Evolutionary conservation across 2,329 filamentous ascomycete species (phyloP), one percentile per base, ranked within the genome.

Genomic region (Colletotrichum higginsianum): DNA sequence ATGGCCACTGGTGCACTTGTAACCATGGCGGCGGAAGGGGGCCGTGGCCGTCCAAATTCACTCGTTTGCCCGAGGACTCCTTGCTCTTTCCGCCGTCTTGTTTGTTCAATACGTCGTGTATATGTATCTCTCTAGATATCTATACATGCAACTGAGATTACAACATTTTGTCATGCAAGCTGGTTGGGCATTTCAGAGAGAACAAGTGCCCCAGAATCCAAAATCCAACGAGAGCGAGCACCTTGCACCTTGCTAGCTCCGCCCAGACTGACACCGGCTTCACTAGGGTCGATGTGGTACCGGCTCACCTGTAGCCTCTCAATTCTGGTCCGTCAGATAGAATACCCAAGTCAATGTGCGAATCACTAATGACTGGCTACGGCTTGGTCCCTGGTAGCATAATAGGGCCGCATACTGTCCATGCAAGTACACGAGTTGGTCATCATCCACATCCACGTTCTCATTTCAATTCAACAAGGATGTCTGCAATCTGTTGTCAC

Each of bases 401-500:
- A 9, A 3, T 8, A 26, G 12, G 35, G 23, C 5, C 18, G 4
- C 7, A 13, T 9, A n/a, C n/a, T 7, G n/a, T 23, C 6, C n/a
- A 13, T 56, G 12, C 15, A 23, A 13, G 6, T 35, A 11, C 30
- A 23, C 9, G n/a, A 11, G 9, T 21, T 4, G 21, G 4, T 3
- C 15, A 1, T 4, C 35, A 42, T 6, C 16, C n/a, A 23, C 35
- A 42, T 6, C 16, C n/a, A 23, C 38, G n/a, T 1, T 13, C 15
- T 21, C 18, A 13, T 9, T 49, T 11, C 13, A 13, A 9, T 16
- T 11, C 21, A 44, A 12, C 6, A 53, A 26, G 35, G 6, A 35
- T n/a, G 21, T 53, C 47, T 38, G 35, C 9, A 38, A 38, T 38
- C 57, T 18, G 44, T 65, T 16, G 61, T 65, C 5, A 65, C 61